phyloP scores from a whole-genome alignment of 805 yeast species.

The Blastobotrys peoriensis region DNA sequence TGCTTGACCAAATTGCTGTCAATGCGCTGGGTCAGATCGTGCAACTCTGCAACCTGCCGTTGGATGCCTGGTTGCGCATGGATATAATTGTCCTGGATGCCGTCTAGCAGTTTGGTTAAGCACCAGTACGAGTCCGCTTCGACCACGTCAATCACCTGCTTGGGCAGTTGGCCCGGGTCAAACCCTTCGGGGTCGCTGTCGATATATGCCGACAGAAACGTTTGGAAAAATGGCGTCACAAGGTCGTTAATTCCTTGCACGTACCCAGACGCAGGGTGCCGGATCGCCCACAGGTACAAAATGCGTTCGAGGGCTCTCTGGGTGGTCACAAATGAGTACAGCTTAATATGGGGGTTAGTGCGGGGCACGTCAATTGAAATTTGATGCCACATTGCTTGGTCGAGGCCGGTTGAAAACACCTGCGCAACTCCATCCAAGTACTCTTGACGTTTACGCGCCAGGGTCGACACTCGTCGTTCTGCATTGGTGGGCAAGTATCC shows the following conservation, averaged over 20 bases:
- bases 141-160: constrained; percentile 55
- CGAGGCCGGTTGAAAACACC: constrained; percentile 55
- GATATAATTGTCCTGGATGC: constrained; percentile 93
- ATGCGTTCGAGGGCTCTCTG: constrained; percentile 77
- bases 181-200: constrained; percentile 46
- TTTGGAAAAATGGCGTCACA: constrained; percentile 87
- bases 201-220: constrained; percentile 67
- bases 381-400: constrained; percentile 88
- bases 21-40: constrained; percentile 71
- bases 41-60: constrained; percentile 78
- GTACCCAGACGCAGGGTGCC: constrained; percentile 97
- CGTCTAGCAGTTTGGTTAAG: constrained; percentile 80
- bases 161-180: constrained; percentile 58
- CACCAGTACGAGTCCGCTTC: constrained; percentile 99
- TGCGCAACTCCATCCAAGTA: constrained; percentile 69
- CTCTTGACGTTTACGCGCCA: constrained; percentile 78
- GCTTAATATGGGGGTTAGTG: constrained; percentile 77
- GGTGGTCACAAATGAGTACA: constrained; percentile 63
- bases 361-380: constrained; percentile 91
- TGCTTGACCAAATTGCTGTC: constrained; percentile 70
- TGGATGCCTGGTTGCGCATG: constrained; percentile 98
- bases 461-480: constrained; percentile 61
- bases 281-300: constrained; percentile 86
- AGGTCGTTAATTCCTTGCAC: constrained; percentile 97
- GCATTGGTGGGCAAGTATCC: constrained; percentile 89